A percentile compares a stretch with the other conserved stretches of the same genome.
Evolutionary conservation across 1,284 basidiomycete genomes (phyloP).

Genomic region (Limonomyces culmigenus): DNA sequence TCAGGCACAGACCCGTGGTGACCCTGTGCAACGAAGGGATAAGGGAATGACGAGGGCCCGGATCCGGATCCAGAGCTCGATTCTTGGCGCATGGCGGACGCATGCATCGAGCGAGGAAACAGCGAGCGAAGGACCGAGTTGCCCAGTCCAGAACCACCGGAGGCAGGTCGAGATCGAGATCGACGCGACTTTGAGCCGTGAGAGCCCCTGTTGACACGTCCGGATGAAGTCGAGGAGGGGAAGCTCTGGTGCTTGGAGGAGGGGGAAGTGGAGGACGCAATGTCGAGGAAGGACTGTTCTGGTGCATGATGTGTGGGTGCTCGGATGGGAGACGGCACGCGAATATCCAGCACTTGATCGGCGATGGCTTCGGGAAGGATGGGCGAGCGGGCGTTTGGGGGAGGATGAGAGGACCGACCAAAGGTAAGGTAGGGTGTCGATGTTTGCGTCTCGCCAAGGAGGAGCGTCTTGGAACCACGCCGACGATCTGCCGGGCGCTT

Average conservation of each 20-base stretch:
- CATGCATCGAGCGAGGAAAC: not conserved
- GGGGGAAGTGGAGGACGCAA: not conserved
- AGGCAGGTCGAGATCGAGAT: not conserved
- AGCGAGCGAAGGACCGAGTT: not conserved
- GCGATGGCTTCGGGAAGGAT: not conserved
- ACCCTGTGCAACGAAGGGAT: constrained; percentile 7
- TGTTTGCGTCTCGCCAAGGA: not conserved
- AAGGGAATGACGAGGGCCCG: not conserved
- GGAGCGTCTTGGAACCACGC: constrained; percentile 10
- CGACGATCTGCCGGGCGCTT: too few relatives aligned
- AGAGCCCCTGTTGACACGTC: not conserved
- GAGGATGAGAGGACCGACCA: too few relatives aligned
- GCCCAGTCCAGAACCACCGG: not conserved
- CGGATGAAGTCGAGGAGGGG: not conserved
- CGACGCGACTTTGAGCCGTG: not conserved
- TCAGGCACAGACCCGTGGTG: constrained; percentile 9
- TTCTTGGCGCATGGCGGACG: not conserved
- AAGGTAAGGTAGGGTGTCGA: too few relatives aligned
- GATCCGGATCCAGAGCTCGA: constrained; percentile 1
- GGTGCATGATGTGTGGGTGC: not conserved
- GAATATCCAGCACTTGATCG: not conserved
- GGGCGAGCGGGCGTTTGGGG: too few relatives aligned
- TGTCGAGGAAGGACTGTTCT: not conserved
- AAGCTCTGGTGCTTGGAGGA: not conserved
- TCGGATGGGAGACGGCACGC: not conserved